Percentiles rank a stretch among this genome's conserved stretches.
These are phyloP conservation scores for Cryptosporidium sp. DNA, from an alignment of 169 alveolate genomes.

Conservation along the genomic window DNA sequence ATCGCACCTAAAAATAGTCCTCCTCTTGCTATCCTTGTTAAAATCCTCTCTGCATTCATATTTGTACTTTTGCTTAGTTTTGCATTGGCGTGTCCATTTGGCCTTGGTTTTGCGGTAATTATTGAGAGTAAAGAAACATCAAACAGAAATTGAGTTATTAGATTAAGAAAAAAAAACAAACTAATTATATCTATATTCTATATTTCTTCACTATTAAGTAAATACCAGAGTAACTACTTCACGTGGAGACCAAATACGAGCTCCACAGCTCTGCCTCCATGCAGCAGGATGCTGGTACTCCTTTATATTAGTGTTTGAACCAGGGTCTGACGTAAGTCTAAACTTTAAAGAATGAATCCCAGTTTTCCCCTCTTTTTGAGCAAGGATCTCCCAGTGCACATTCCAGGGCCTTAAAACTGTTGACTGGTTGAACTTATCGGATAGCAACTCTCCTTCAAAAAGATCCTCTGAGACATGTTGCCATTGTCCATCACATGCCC, in stretches of 20 bases:
- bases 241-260: conserved; percentile 76
- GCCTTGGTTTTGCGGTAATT: not conserved
- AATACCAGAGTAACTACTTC: conserved; percentile 77
- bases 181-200: conserved; percentile 85
- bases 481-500: conserved; percentile 91
- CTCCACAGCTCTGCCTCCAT: conserved; percentile 77
- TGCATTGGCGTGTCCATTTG: not conserved
- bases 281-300: conserved; percentile 73
- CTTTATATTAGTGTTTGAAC: conserved; percentile 35
- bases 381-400: conserved; percentile 89
- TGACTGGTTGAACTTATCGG: conserved; percentile 86
- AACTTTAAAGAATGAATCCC: conserved; percentile 60
- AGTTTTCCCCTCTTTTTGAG: conserved; percentile 62
- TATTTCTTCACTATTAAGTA: conserved; percentile 82
- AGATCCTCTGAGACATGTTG: conserved; percentile 81
- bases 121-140: not conserved
- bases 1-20: conserved; percentile 85
- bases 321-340: conserved; percentile 48
- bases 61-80: not conserved
- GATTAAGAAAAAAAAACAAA: conserved; percentile 86
- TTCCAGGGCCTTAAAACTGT: conserved; percentile 89
- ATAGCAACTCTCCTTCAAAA: conserved; percentile 89
- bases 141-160: conserved; percentile 81
- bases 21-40: conserved; percentile 81
- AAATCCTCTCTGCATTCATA: conserved; percentile 80